Conservation (phyloP, 257 asterid species). For the Eucommia ulmoides region DNA sequence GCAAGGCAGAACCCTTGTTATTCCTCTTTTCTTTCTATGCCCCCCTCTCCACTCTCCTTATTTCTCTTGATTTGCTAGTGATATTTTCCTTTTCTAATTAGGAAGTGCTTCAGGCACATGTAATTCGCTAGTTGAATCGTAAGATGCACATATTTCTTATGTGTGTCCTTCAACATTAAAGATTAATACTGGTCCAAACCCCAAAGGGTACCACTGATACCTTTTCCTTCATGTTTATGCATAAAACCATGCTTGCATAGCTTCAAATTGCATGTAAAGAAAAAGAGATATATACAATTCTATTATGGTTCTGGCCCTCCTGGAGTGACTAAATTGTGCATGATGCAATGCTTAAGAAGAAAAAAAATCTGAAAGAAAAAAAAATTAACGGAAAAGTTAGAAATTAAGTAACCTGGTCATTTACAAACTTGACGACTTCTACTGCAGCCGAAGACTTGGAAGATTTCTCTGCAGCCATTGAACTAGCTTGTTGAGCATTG, state of each 20-base stretch:
- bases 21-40: too few species aligned
- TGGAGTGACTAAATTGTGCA: not conserved
- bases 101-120: too few species aligned
- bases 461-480: conserved; percentile 55
- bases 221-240: not conserved
- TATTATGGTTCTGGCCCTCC: not conserved
- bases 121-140: too few species aligned
- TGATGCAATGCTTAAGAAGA: not conserved
- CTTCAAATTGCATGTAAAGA: not conserved
- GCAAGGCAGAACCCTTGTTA: too few species aligned
- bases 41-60: too few species aligned
- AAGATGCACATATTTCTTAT: too few species aligned
- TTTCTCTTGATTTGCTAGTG: too few species aligned
- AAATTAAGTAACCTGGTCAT: conserved; percentile 49
- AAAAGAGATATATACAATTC: not conserved
- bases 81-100: too few species aligned
- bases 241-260: not conserved
- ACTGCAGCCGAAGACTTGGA: conserved; percentile 34
- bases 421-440: conserved; percentile 47
- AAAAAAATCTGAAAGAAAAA: conserved; percentile 4
- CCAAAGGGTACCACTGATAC: too few species aligned
- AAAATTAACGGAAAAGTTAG: too few species aligned
- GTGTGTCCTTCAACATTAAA: too few species aligned
- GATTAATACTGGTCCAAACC: too few species aligned
- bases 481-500: conserved; percentile 35